phyloP scores from a whole-genome alignment of 148 eudicot genomes.

The Bassia scoparia region DNA sequence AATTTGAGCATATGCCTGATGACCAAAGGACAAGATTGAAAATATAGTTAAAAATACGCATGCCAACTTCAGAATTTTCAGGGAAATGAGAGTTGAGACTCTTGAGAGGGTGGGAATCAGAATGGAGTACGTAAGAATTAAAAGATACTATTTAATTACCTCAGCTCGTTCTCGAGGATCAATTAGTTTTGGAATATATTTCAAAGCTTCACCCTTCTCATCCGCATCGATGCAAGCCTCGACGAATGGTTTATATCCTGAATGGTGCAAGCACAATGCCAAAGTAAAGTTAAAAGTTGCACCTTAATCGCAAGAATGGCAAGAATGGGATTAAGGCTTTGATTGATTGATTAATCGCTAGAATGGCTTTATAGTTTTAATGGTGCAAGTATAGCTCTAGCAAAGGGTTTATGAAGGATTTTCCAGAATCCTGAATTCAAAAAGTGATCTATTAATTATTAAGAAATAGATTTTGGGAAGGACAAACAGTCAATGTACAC shows the following conservation, averaged over 20 bases:
- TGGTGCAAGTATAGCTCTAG: neutral
- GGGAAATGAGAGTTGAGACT: neutral
- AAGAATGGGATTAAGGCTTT: no score
- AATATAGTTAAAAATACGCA: neutral
- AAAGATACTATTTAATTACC: slow-evolving; percentile 39
- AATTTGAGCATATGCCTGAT: slow-evolving; percentile 86
- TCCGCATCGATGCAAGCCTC: slow-evolving; percentile 95
- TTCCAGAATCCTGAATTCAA: neutral
- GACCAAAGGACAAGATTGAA: neutral
- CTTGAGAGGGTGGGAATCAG: no score
- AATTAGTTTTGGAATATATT: slow-evolving; percentile 80
- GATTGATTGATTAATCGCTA: no score
- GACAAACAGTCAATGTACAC: neutral
- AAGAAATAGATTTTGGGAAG: neutral
- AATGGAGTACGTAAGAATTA: neutral
- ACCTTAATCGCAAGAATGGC: neutral
- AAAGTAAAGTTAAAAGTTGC: neutral
- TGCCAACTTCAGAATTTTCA: neutral
- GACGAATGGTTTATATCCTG: slow-evolving; percentile 92
- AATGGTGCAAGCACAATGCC: slow-evolving; percentile 1
- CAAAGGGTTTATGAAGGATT: neutral
- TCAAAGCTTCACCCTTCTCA: slow-evolving; percentile 84
- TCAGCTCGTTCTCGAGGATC: slow-evolving; percentile 82
- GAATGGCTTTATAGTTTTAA: neutral
- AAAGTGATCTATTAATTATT: neutral